Evolutionary conservation across 83 land plant genomes (phyloP), one percentile per base, ranked within the genome.

Genomic region (Picea mariana): DNA sequence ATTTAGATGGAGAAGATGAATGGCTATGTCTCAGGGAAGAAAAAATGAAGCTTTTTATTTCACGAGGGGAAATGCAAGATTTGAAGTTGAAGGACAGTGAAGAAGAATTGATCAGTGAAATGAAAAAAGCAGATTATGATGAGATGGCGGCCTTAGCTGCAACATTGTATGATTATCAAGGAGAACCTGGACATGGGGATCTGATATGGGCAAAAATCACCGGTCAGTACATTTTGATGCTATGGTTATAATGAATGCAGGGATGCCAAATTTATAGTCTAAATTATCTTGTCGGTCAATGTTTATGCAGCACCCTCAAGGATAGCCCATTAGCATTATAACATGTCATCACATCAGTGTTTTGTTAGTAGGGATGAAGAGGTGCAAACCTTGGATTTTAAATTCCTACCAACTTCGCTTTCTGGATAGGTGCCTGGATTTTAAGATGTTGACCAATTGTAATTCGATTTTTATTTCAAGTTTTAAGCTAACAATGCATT

Each of bases 151-250:
- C 62, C 49, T 64, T 86, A 65, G 84, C 83, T 52, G 58, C 79
- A 42, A 76, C 73, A 42, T 34, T 61, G 68, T 88, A 87, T 44
- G 80, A 81, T 59, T 78, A 34, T 65, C 81, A 85, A 81, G 89
- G 63, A 66, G 69, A 85, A 72, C 55, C 86, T 65, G 81, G 84
- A 38, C 89, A 87, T 44, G 89, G 89, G 60, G 81, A 85, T 85
- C 38, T 76, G 78, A 76, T 76, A 76, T 76, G 78, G 78, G 78
- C 62, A 24, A 76, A 76, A 76, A 76, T 76, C 24, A 55, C 62
- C 55, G 78, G 78, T 76, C 34, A 52, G 77, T 73, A 34, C 24
- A 21, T 75, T 75, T 75, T 23, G 61, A 75, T 52, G 55, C 9
- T 21, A 24, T 55, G 20, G 26, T 52, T 58, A 49, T 55, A 55